Evolutionary conservation across 1,139 yeast species (phyloP), one percentile per base, ranked within the genome.

Genomic region (Blastobotrys raffinosifermentans): DNA sequence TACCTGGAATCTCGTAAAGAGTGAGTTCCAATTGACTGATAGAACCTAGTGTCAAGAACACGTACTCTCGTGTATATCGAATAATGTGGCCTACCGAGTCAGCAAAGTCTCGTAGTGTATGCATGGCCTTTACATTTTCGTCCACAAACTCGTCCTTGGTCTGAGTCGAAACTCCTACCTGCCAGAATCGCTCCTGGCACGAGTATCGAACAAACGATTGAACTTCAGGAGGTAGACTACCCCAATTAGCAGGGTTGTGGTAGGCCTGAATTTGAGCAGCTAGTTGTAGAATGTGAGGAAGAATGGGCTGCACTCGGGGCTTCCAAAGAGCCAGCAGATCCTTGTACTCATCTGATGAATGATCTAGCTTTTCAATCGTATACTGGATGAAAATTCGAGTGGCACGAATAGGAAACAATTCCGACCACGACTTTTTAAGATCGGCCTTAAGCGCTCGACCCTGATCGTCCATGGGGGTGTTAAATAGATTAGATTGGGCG

Each of bases 61-160:
- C 95, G 58, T 93, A 93, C 61, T 93, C 98, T 51, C 98, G 75
- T 0, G 98, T 91, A 57, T 93, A 91, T 53, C 98, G 72, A 14
- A 93, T 80, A 52, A 87, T 83, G 58, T 91, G 97, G 11, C 98
- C 98, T n/a, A 91, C 94, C 3, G 95, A 83, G 58, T 93, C 98
- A 1, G 98, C 97, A 67, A 93, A 91, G 63, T 93, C 98, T 48
- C 97, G 72, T 42, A 91, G 65, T 0, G 97, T 87, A 47, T 83
- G 83, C 65, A 94, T 86, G 0, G 98, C 97, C 53, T 82, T 85
- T 41, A 87, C 95, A 52, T 80, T 87, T 54, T 93, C 97, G 57
- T 86, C 96, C 44, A 91, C 81, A 53, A 93, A 93, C 29, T 94
- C 89, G 56, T 93, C 98, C 51, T 86, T 82, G 5, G 95, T 80